Evolutionary conservation across 257 asterid species (phyloP).

Genomic region (Gynochthodes officinalis): DNA sequence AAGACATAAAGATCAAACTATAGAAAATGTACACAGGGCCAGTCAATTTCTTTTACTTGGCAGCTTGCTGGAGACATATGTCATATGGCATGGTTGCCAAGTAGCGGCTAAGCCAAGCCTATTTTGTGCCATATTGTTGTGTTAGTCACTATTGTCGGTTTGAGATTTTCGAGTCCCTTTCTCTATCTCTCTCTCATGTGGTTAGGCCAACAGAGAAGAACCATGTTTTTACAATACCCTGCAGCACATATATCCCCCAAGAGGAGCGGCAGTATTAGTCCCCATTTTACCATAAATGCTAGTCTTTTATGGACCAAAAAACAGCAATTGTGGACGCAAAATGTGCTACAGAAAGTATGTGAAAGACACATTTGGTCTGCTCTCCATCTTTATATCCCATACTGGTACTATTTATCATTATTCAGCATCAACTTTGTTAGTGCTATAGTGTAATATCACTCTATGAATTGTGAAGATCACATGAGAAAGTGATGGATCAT

Average conservation of each 20-base stretch:
- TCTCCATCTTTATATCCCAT: not conserved
- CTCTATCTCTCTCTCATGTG: slow-evolving; percentile 28
- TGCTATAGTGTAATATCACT: not conserved
- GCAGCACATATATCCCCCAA: not conserved
- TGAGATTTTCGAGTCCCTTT: not conserved
- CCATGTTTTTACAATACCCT: not conserved
- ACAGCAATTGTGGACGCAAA: slow-evolving; percentile 19
- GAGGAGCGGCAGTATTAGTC: not conserved
- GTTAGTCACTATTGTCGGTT: slow-evolving; percentile 49
- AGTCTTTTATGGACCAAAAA: slow-evolving; percentile 7
- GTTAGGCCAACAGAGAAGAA: slow-evolving; percentile 21
- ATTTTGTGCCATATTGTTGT: not conserved
- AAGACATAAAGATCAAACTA: no score
- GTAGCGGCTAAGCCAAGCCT: slow-evolving; percentile 66
- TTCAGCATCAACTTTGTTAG: not conserved
- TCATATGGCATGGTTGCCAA: slow-evolving; percentile 20
- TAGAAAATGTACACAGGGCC: no score
- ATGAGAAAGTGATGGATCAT: slow-evolving; percentile 49
- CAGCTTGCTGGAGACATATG: not conserved
- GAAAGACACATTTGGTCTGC: slow-evolving; percentile 28
- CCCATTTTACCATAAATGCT: not conserved
- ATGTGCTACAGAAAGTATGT: slow-evolving; percentile 7
- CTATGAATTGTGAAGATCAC: slow-evolving; percentile 41
- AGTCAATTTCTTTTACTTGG: not conserved
- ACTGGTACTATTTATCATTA: not conserved